Conservation (phyloP, 306 rosid genomes). For the Ziziphus jujuba region DNA sequence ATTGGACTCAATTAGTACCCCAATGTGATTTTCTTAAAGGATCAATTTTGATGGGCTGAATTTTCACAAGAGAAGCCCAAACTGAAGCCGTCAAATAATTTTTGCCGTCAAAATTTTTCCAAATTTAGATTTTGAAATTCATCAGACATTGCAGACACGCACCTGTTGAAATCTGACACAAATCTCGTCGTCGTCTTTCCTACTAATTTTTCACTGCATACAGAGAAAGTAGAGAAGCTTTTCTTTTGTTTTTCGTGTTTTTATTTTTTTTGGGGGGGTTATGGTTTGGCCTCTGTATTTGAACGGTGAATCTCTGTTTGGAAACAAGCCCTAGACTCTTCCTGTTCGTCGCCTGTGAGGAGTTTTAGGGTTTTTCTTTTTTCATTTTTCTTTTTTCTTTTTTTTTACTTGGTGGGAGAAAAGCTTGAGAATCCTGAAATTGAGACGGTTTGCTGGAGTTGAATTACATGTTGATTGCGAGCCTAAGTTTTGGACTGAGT, state of each 20-base stretch:
- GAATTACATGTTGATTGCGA: background rate
- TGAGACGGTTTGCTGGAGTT: constrained; percentile 5
- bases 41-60: too few relatives aligned
- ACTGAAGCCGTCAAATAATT: background rate
- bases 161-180: background rate
- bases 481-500: constrained; percentile 9
- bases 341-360: background rate
- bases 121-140: background rate
- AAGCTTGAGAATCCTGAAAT: constrained; percentile 1
- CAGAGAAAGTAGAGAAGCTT: background rate
- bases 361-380: constrained; percentile 24
- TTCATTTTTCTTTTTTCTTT: too few relatives aligned
- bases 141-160: too few relatives aligned
- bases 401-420: too few relatives aligned
- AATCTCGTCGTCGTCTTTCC: background rate
- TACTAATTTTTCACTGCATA: background rate
- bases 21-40: too few relatives aligned
- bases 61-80: background rate
- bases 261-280: too few relatives aligned
- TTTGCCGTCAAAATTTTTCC: background rate
- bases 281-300: background rate
- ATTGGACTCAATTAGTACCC: too few relatives aligned
- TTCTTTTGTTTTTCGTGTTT: too few relatives aligned
- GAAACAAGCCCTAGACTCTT: constrained; percentile 5
- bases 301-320: background rate